Evolutionary conservation across 768 basidiomycete species (phyloP).

Genomic region (Russula ochroleuca): DNA sequence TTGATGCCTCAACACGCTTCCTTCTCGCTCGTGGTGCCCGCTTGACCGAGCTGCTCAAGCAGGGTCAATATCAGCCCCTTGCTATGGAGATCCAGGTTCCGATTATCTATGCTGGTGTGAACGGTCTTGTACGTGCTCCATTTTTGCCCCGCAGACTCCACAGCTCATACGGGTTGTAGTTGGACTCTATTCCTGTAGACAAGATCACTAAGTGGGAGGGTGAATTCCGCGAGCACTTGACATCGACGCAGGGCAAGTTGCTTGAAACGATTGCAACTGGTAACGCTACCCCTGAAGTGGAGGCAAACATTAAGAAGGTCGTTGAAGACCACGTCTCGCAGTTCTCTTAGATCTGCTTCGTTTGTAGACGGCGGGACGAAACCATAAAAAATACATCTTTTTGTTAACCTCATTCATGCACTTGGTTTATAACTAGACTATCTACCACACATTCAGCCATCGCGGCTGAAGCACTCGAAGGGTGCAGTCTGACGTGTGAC

Average conservation of each 20-base stretch:
- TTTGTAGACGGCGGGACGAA: constrained; percentile 19
- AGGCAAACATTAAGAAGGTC: constrained; percentile 91
- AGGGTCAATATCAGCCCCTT: constrained; percentile 96
- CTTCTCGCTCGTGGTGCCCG: constrained; percentile 96
- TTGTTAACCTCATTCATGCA: constrained; percentile 17
- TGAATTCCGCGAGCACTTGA: constrained; percentile 86
- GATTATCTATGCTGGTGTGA: constrained; percentile 99
- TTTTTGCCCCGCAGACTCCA: not conserved
- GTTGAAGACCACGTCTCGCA: constrained; percentile 85
- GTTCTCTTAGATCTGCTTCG: constrained; percentile 46
- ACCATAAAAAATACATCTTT: constrained; percentile 22
- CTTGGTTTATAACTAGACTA: constrained; percentile 21
- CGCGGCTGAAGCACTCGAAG: not conserved
- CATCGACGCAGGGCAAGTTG: constrained; percentile 65
- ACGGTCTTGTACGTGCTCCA: constrained; percentile 75
- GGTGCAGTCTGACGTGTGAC: not conserved
- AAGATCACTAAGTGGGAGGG: constrained; percentile 91
- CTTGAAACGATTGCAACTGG: constrained; percentile 84
- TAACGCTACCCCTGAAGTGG: constrained; percentile 82
- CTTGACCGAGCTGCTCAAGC: constrained; percentile 95
- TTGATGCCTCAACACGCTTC: constrained; percentile 99
- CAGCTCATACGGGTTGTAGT: constrained; percentile 39
- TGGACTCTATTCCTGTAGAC: constrained; percentile 93
- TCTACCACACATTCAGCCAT: not conserved
- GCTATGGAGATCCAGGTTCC: constrained; percentile 96